Percentiles rank a stretch among this genome's conserved stretches.
Evolutionary conservation across 2,329 filamentous ascomycete genomes (phyloP).

Genomic region (Colletotrichum incanum): DNA sequence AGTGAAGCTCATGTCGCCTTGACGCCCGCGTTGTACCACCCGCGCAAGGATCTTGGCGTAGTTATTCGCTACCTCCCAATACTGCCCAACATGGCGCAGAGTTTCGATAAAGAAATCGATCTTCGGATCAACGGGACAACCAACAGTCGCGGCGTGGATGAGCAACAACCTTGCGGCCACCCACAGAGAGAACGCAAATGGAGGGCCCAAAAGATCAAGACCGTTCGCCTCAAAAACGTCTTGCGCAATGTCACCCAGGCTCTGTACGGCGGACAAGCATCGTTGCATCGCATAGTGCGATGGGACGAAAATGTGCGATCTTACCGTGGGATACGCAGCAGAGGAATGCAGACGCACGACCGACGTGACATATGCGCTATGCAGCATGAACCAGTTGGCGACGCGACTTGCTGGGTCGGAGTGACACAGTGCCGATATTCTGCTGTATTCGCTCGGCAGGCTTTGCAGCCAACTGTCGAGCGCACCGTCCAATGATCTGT

Average conservation of each 20-base stretch:
- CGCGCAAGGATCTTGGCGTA: conserved; percentile 60
- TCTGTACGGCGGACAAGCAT: conserved; percentile 61
- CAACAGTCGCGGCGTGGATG: conserved; percentile 58
- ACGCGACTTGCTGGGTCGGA: conserved; percentile 62
- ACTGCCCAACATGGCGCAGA: conserved; percentile 57
- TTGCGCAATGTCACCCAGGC: conserved; percentile 59
- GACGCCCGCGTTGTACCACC: conserved; percentile 55
- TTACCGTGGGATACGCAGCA: conserved; percentile 59
- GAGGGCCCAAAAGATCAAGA: conserved; percentile 59
- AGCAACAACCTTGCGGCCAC: conserved; percentile 58
- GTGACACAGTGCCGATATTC: conserved; percentile 62
- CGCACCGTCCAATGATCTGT: conserved; percentile 56
- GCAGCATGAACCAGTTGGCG: conserved; percentile 64
- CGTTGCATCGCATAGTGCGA: conserved; percentile 63
- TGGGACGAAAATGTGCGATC: conserved; percentile 59
- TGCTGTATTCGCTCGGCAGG: conserved; percentile 61
- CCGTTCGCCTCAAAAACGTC: conserved; percentile 62
- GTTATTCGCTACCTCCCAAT: conserved; percentile 61
- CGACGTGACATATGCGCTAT: conserved; percentile 61
- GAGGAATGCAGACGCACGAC: conserved; percentile 62
- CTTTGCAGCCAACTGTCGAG: conserved; percentile 60
- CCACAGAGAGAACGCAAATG: conserved; percentile 63
- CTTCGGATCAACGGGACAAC: conserved; percentile 55
- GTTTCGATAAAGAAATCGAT: conserved; percentile 63
- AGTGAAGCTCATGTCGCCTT: conserved; percentile 55